These are phyloP conservation scores for Cladosporium sp. DNA, from an alignment of 2,329 filamentous ascomycete genomes.

Conservation along the genomic window DNA sequence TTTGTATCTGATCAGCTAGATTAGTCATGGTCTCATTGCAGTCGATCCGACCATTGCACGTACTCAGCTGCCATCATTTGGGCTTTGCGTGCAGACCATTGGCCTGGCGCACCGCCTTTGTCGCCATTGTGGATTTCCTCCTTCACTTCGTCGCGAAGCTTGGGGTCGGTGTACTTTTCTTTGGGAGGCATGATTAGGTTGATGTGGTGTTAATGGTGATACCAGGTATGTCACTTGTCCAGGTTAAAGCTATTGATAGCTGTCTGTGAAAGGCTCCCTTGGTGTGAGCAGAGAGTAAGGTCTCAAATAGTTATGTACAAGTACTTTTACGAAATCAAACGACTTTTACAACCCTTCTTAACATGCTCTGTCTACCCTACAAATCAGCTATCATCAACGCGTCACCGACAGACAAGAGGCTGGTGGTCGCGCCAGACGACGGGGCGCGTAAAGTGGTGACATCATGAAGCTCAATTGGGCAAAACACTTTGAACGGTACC, in stretches of 20 bases:
- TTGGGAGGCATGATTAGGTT: slow-evolving; percentile 38
- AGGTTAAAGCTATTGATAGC: too few species aligned
- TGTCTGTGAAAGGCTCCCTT: background rate
- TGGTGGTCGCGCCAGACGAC: background rate
- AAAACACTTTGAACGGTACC: too few species aligned
- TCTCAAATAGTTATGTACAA: background rate
- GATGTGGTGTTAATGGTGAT: background rate
- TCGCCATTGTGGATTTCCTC: slow-evolving; percentile 43
- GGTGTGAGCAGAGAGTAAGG: too few species aligned
- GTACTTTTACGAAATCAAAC: background rate
- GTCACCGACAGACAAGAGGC: background rate
- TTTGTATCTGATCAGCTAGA: slow-evolving; percentile 34
- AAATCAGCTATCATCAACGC: background rate
- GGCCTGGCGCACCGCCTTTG: slow-evolving; percentile 46
- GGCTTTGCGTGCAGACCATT: slow-evolving; percentile 48
- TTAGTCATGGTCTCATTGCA: too few species aligned
- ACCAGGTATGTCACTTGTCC: background rate
- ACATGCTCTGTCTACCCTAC: background rate
- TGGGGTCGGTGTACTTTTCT: slow-evolving; percentile 46
- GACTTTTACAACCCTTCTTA: background rate
- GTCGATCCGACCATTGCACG: background rate
- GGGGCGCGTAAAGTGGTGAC: background rate
- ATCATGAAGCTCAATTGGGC: background rate
- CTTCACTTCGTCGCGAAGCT: slow-evolving; percentile 45
- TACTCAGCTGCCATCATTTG: slow-evolving; percentile 22